Percentiles rank a stretch among this genome's conserved stretches.
phyloP scores from a whole-genome alignment of 2,329 filamentous ascomycete species.

The Aspergillus sp. region DNA sequence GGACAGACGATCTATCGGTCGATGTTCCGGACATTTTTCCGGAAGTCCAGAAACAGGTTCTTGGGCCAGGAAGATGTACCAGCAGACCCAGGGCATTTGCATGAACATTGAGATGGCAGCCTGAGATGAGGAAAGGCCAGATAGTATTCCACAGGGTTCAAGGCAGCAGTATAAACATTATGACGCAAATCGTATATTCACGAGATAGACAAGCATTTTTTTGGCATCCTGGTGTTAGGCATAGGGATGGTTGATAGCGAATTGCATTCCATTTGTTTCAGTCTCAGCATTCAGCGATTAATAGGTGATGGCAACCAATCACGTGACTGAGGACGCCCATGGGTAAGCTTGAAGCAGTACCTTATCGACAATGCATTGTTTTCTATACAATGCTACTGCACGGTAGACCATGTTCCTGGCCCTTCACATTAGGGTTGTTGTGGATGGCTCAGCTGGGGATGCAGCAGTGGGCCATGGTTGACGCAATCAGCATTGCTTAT shows the following conservation, averaged over 20 bases:
- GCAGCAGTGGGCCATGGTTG: constrained; percentile 1
- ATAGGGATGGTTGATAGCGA: background rate
- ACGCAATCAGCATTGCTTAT: constrained; percentile 12
- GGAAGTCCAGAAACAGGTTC: constrained; percentile 30
- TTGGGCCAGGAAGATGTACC: constrained; percentile 15
- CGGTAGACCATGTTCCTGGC: too few relatives aligned
- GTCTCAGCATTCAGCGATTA: background rate
- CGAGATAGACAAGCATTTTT: background rate
- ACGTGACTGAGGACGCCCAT: too few relatives aligned
- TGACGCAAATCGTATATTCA: background rate
- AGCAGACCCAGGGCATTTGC: background rate
- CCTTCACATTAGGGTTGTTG: background rate
- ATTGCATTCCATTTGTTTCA: background rate
- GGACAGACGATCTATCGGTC: constrained; percentile 53
- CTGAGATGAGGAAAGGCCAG: background rate
- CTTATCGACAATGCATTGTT: too few relatives aligned
- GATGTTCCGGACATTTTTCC: constrained; percentile 38
- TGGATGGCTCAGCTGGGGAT: background rate
- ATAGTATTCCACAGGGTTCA: background rate
- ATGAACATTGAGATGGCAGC: background rate
- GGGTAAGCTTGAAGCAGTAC: background rate
- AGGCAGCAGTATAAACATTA: background rate
- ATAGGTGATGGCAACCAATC: background rate
- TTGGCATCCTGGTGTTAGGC: background rate
- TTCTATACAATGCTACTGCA: too few relatives aligned